Conservation (phyloP, 768 basidiomycete genomes). For the Boletus barrowsii region DNA sequence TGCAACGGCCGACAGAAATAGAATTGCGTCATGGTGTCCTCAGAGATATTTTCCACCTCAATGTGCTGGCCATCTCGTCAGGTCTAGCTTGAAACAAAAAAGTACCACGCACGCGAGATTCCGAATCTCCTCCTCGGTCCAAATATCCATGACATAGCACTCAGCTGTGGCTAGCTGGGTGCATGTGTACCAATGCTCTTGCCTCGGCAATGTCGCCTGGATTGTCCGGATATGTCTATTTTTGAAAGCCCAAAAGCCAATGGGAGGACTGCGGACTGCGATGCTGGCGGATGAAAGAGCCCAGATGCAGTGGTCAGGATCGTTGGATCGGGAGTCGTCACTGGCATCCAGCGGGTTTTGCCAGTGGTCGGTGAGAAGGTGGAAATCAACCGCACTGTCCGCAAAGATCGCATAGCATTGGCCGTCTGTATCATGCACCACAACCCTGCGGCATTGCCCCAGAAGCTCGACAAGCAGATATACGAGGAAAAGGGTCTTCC, state of each 20-base stretch:
- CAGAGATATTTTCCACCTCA: too few species aligned
- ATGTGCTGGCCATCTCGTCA: neutral
- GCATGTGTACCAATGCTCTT: neutral
- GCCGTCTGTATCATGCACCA: neutral
- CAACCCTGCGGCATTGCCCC: neutral
- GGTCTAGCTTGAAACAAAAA: neutral
- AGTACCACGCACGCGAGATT: neutral
- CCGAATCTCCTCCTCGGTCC: neutral
- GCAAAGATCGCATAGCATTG: neutral
- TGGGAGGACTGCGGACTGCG: neutral
- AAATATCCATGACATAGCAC: constrained; percentile 1
- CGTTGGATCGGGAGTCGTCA: too few species aligned
- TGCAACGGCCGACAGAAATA: neutral
- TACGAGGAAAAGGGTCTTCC: neutral
- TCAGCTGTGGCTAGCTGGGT: neutral
- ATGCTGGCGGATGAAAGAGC: neutral
- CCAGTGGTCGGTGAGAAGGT: neutral
- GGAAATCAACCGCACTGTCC: neutral
- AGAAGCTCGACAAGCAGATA: neutral
- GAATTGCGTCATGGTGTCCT: neutral
- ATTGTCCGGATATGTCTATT: neutral
- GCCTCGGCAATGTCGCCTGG: neutral
- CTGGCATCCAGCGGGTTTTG: neutral
- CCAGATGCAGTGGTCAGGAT: neutral
- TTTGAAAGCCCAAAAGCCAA: neutral